phyloP scores from a whole-genome alignment of 1,139 yeast genomes.

The Yamadazyma siamensis region DNA sequence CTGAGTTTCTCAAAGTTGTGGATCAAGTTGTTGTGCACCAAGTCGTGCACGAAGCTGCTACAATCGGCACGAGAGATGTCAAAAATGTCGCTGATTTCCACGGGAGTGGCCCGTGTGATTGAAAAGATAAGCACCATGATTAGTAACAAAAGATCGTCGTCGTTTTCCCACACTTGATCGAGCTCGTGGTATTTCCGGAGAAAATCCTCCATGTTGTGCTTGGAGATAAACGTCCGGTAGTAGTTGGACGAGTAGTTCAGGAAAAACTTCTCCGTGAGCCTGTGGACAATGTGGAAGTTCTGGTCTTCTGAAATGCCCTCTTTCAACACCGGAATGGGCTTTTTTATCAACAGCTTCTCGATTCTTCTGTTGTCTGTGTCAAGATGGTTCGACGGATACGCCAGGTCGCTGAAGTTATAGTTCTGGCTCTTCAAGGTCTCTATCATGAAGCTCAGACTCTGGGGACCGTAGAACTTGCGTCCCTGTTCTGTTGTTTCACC shows the following conservation, averaged over 20 bases:
- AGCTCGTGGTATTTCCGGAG: constrained; percentile 25
- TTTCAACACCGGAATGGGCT: constrained; percentile 24
- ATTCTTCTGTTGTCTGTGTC: constrained; percentile 13
- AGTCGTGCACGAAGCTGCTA: constrained; percentile 16
- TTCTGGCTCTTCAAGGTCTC: constrained; percentile 23
- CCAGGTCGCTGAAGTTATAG: constrained; percentile 13
- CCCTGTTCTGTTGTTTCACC: constrained; percentile 30
- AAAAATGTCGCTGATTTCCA: constrained; percentile 24
- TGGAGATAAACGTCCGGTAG: constrained; percentile 32
- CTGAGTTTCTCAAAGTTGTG: constrained; percentile 42
- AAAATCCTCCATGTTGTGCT: constrained; percentile 24
- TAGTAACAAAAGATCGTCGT: constrained; percentile 46
- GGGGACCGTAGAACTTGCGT: constrained; percentile 49
- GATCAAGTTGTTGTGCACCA: constrained; percentile 30
- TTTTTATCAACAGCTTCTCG: constrained; percentile 22
- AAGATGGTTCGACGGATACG: constrained; percentile 11
- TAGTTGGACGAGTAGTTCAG: constrained; percentile 22
- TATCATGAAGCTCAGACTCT: constrained; percentile 46
- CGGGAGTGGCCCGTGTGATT: constrained; percentile 36
- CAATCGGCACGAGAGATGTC: constrained; percentile 24
- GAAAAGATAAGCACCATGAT: constrained; percentile 43
- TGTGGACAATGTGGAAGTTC: constrained; percentile 23
- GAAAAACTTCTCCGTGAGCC: constrained; percentile 33
- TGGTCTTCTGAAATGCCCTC: constrained; percentile 22
- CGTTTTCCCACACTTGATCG: constrained; percentile 45